Base-by-base conservation (phyloP, 345 rosid genomes). In the Heritiera littoralis region DNA sequence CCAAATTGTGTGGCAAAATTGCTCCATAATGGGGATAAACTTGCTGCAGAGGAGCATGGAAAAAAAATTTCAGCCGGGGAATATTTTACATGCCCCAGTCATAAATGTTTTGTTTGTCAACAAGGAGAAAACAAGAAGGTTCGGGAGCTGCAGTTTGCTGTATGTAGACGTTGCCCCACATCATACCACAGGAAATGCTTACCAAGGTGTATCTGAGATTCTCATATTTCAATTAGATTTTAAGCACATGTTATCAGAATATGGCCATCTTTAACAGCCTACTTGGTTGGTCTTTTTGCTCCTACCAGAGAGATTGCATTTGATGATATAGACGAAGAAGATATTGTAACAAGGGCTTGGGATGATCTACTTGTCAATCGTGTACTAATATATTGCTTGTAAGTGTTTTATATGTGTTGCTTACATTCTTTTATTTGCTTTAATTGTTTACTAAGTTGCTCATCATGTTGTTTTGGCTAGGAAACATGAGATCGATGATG, bases 101-200 rank as follows among this genome's bases (percentile, higher is more conserved):
- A 96, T 83, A 94, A 92, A 83, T 96, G 99, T 81, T 74, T 68
- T 82, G 89, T 85, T 78, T 96, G 99, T 82, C 85, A 83, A 81
- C 87, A 81, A 67, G 90, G 85, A 76, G 98, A 96, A 86, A 85
- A 89, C 77, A 92, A 90, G 89, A 82, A 86, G 81, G 87, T 75
- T 20, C 5, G 12, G 45, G 83, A 90, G 28, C 78, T 91, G 81
- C 99, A 94, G 59, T 89, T 94, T 88, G 94, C 99, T 82, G 86
- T 94, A 41, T 96, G 99, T 83, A 88, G 98, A 84, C 95, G 97
- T 28, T 96, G 99, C 79, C 99, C 99, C 30, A 90, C 84, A 69
- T 85, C 95, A 78, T 96, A 92, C 84, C 99, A 96, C 79, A 82
- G 92, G 76, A 94, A 94, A 86, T 96, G 99, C 88, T 86, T 96